Base-by-base conservation (phyloP, 2,329 filamentous ascomycete species). In the Setomelanomma holmii region DNA sequence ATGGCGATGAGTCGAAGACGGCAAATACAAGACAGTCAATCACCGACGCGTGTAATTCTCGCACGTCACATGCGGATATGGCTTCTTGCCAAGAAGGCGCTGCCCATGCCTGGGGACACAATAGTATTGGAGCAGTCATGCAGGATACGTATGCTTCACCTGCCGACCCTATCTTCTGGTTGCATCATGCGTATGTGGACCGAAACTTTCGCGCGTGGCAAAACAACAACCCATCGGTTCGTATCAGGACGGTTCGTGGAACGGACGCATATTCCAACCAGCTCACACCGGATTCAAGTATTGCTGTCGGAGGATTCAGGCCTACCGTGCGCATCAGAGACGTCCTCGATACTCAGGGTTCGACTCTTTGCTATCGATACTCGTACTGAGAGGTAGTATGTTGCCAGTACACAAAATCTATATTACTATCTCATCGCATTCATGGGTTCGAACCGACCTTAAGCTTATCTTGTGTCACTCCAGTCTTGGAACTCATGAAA, bases 161-260 rank as follows among this genome's bases (percentile, higher is more conserved):
- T 33, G 63, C 60, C 14, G 72, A 75, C 58, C 68, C 68, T 11
- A 55, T 74, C 50, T 82, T 83, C 71, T 83, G 72, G 66, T 69
- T 80, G 27, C 80, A 82, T 68, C 80, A 83, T 56, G 75, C 67
- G 10, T 78, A 78, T 63, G 75, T 83, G 40, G 80, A 83, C 66
- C 75, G 78, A 34, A 73, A 77, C 38, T 82, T 75, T 72, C 79
- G 78, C 73, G 78, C 80, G 51, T 83, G 80, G 80, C 80, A 82
- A 63, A 69, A 71, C 62, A 33, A 40, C 20, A 57, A 69, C 56
- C 24, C 54, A 16, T n/a, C 4, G 10, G 46, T 50, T 2, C 66
- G 71, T 46, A 38, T 57, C 3, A 58, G 22, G 12, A 59, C 43
- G 30, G 76, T 83, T 53, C 66, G 68, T 30, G 80, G 80, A 3